Base-by-base conservation (phyloP, 2,329 filamentous ascomycete species). In the Emmonsiellopsis sp. region DNA sequence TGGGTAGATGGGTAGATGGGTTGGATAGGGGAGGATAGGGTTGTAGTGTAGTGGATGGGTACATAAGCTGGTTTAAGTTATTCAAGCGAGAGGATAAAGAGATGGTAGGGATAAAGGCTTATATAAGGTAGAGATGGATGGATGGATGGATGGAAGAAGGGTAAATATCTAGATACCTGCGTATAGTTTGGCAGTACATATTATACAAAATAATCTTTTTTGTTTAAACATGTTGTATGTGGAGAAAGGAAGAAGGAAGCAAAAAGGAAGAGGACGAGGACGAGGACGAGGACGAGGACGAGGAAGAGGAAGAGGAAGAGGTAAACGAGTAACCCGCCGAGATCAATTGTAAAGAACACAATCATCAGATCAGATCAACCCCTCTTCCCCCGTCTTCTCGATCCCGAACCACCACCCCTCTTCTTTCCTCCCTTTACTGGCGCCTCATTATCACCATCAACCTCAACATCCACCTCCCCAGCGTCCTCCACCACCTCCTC, bases 401-500 rank as follows among this genome's bases (percentile, higher is more conserved):
- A 27, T 7, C 17, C 21, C 3, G 14, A 10, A 31, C n/a, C 21
- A 9, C 31, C 40, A 13, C 46, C 9, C 34, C 31, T 40, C 46
- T 49, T 39, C 8, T 21, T 32, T 9, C 34, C 46, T 11, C 27
- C 45, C 36, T 10, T 21, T 11, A 49, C 36, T 27, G 14, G 14
- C 46, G 27, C 46, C 27, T 49, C 34, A 8, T n/a, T 21, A 13
- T 49, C 34, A 40, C 9, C 21, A 49, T 49, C 46, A 5, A 8
- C 17, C 0, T 21, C 32, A 37, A 9, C 46, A 39, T 32, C 17
- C n/a, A 52, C 50, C 42, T 64, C 62, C 42, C 53, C 57, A 17
- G 44, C 45, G 10, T 61, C 57, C n/a, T 60, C 54, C 42, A 56
- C 54, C 27, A 53, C 49, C 32, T 66, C 63, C 11, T 62, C 62